Evolutionary conservation across 2,329 filamentous ascomycete genomes (phyloP).

Genomic region (Fusarium papillatum): DNA sequence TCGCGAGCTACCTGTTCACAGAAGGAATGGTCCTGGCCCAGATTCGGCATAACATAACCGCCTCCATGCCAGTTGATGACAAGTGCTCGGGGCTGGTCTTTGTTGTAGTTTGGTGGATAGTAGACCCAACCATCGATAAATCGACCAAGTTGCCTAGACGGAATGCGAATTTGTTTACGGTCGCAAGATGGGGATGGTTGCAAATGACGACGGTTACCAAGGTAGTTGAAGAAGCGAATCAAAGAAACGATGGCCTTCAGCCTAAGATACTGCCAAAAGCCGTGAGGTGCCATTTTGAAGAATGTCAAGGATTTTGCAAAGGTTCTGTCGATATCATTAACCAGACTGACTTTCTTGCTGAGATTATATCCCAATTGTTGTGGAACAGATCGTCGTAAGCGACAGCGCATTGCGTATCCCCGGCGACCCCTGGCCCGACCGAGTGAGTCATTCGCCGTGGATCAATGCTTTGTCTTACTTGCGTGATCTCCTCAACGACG

Average conservation of each 20-base stretch:
- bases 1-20: constrained; percentile 49
- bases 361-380: background rate
- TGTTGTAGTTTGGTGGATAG: constrained; percentile 16
- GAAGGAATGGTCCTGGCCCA: constrained; percentile 55
- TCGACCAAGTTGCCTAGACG: constrained; percentile 43
- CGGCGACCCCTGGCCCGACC: background rate
- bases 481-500: background rate
- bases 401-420: background rate
- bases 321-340: background rate
- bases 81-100: constrained; percentile 32
- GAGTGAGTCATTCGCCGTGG: background rate
- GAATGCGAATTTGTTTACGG: constrained; percentile 38
- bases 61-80: constrained; percentile 54
- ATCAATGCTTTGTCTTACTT: background rate
- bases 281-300: constrained; percentile 8
- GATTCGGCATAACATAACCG: constrained; percentile 49
- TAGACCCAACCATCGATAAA: constrained; percentile 48
- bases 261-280: constrained; percentile 24
- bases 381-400: background rate
- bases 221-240: constrained; percentile 30
- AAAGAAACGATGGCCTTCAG: constrained; percentile 30
- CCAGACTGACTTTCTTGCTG: background rate
- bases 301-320: background rate
- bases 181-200: constrained; percentile 17
- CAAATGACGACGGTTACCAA: constrained; percentile 22